Evolutionary conservation across 2,329 filamentous ascomycete genomes (phyloP), one percentile per base, ranked within the genome.

Genomic region (Escovopsis sp.): DNA sequence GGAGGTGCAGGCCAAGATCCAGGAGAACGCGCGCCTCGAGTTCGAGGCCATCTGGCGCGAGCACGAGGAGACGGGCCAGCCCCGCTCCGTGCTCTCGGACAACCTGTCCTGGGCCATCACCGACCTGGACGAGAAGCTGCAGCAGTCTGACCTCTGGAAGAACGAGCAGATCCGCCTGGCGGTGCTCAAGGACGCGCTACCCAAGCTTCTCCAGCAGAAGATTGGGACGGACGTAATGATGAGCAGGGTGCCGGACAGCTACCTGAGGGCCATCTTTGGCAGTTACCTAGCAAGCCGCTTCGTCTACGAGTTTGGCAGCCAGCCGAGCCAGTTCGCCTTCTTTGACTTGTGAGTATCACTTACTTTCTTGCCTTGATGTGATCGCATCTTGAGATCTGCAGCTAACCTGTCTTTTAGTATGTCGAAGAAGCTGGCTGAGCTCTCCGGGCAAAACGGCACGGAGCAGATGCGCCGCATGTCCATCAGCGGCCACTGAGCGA

Each of bases 31-130:
- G 3, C 68, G 75, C 13, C 75, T 98, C 26, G 90, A 98, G 59
- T 98, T 98, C 47, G 90, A 98, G 62, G 90, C 90, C 30, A 92
- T 98, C 62, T 98, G 90, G 90, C 76, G 84, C 45, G 90, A 98
- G 60, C 76, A 93, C 53, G 76, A 90, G 59, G 61, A 77, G 54
- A 94, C 83, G 2, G 82, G 84, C 35, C 66, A 77, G 36, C 63
- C 84, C 16, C 76, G 87, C 42, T 92, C 85, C 41, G 74, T 87
- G n/a, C 69, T 98, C 37, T 93, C 85, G 33, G 90, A 98, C 57
- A 83, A 79, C 47, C 73, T 98, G 36, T 93, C 84, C 38, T 65
- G 83, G 34, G 88, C 90, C 25, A 98, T 98, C 54, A 96, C 88
- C n/a, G 81, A 82, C 48, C 72, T 98, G 16, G 88, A 98, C 49